A percentile compares a stretch with the other conserved stretches of the same genome.
Conservation (phyloP, 805 yeast genomes). For the Priceomyces melissophilus region DNA sequence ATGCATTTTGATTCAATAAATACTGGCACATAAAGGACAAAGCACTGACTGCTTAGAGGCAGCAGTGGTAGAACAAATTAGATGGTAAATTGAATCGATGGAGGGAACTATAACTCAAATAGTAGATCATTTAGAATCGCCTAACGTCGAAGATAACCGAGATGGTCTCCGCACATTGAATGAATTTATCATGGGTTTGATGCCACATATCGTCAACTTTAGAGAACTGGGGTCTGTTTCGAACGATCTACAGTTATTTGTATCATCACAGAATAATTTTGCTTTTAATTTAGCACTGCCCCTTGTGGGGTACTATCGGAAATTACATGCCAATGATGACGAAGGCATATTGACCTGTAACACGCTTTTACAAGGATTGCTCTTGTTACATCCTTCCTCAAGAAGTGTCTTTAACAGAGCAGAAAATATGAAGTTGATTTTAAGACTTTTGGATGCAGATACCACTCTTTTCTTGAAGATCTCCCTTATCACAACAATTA, state of each 20-base stretch:
- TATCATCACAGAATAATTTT: constrained; percentile 49
- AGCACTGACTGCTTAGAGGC: no score
- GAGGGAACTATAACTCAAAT: constrained; percentile 8
- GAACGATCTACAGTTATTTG: constrained; percentile 22
- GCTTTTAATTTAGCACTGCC: constrained; percentile 47
- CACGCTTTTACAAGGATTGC: constrained; percentile 53
- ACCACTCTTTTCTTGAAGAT: constrained; percentile 15
- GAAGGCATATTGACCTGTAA: constrained; percentile 19
- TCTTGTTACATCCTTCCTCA: constrained; percentile 56
- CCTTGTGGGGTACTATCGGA: constrained; percentile 15
- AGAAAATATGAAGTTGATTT: constrained; percentile 35
- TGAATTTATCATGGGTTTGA: constrained; percentile 13
- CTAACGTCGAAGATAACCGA: constrained; percentile 2
- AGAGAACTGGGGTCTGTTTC: constrained; percentile 3
- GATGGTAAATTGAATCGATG: constrained; percentile 2
- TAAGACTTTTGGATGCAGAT: constrained; percentile 20
- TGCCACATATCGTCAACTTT: constrained; percentile 13
- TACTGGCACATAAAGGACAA: no score
- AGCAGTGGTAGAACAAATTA: no score
- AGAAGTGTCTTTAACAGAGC: constrained; percentile 45
- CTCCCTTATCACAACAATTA: constrained; percentile 50
- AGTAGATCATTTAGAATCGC: constrained; percentile 15
- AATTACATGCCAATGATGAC: constrained; percentile 5
- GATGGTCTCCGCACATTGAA: constrained; percentile 18
- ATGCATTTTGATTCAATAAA: no score